phyloP scores from a whole-genome alignment of 805 yeast species.

The Saccharomyces cerevisiae region DNA sequence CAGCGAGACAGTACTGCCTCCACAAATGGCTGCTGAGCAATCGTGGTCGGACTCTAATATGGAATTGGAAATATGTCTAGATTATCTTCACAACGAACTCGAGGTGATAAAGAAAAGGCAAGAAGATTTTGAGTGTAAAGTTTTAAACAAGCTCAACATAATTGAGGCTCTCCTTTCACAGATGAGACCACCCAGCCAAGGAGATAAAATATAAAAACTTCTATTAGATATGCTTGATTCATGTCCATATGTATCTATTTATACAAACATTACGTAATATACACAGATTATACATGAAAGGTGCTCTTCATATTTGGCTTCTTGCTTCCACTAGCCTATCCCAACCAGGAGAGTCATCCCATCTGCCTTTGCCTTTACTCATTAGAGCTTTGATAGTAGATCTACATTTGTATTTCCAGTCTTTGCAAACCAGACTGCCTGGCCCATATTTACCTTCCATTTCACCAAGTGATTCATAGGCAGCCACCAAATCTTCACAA shows the following conservation, averaged over 20 bases:
- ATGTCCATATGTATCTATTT: not conserved
- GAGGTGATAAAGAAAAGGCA: not conserved
- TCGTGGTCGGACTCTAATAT: not conserved
- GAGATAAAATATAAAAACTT: not conserved
- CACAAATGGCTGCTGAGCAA: not conserved
- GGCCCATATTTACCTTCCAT: constrained; percentile 70
- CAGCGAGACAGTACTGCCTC: not conserved
- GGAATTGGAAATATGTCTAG: not conserved
- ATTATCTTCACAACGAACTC: not conserved
- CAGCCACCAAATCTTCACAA: constrained; percentile 70
- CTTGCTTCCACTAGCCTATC: constrained; percentile 43
- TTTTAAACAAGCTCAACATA: not conserved
- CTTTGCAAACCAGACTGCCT: constrained; percentile 79
- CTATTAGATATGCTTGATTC: not conserved
- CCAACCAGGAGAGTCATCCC: constrained; percentile 82
- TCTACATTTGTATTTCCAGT: constrained; percentile 82
- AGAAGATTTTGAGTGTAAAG: not conserved
- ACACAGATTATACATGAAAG: not conserved
- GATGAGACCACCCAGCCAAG: not conserved
- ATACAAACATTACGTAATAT: not conserved
- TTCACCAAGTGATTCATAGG: constrained; percentile 84
- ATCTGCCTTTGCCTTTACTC: constrained; percentile 67
- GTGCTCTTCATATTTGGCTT: constrained; percentile 12
- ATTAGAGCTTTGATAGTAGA: constrained; percentile 63
- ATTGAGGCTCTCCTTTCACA: not conserved